Conservation (phyloP, 2,329 filamentous ascomycete genomes). For the Aspergillus jensenii region DNA sequence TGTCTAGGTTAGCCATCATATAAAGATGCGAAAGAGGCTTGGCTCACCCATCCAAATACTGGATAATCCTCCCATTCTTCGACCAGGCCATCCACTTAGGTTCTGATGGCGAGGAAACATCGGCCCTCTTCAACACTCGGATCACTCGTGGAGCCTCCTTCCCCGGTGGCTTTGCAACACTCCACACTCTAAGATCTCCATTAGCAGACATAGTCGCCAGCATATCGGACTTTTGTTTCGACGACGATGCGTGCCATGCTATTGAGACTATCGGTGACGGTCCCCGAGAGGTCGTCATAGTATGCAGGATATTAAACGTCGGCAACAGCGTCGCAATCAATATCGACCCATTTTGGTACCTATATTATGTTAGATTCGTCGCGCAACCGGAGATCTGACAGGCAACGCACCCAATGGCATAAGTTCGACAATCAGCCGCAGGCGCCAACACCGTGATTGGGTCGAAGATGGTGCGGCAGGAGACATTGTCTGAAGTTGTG, state of each 20-base stretch:
- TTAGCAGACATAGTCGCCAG: conserved; percentile 88
- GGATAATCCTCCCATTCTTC: conserved; percentile 93
- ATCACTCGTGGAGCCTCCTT: conserved; percentile 82
- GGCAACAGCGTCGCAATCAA: conserved; percentile 87
- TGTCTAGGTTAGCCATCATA: conserved; percentile 31
- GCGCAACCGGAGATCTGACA: conserved; percentile 10
- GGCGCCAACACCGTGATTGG: conserved; percentile 93
- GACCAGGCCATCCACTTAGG: conserved; percentile 98
- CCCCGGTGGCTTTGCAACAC: conserved; percentile 76
- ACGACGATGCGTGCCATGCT: conserved; percentile 94
- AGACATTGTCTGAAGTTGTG: conserved; percentile 87
- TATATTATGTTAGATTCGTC: conserved; percentile 37
- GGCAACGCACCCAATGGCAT: conserved; percentile 82
- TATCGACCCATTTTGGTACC: conserved; percentile 93
- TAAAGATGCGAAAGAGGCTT: too few relatives aligned
- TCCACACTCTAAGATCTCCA: conserved; percentile 94
- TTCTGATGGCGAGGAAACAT: conserved; percentile 65
- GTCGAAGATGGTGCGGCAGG: conserved; percentile 87
- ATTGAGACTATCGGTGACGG: conserved; percentile 86
- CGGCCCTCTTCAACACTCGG: conserved; percentile 76
- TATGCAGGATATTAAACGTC: conserved; percentile 90
- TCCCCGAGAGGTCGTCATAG: conserved; percentile 76
- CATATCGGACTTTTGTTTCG: conserved; percentile 97
- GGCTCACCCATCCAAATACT: conserved; percentile 84
- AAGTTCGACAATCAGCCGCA: conserved; percentile 84